These are phyloP conservation scores for Kalmanozyma brasiliensis DNA, from an alignment of 1,284 basidiomycete genomes.

Conservation along the genomic window DNA sequence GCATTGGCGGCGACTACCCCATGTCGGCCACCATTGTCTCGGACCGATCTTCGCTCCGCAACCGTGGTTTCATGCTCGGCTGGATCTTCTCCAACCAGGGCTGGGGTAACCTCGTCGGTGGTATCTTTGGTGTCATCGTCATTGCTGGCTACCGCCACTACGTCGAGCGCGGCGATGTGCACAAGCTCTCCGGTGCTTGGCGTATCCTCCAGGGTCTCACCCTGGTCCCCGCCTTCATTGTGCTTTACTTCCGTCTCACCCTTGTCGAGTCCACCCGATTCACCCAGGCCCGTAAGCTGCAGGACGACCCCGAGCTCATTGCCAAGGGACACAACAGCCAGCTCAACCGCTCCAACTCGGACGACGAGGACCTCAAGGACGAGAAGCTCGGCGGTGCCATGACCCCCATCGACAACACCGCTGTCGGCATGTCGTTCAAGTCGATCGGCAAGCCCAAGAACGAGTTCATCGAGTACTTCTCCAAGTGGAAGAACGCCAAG, in stretches of 20 bases:
- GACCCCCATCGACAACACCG: conserved; percentile 50
- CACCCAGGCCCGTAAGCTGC: conserved; percentile 81
- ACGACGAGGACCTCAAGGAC: conserved; percentile 48
- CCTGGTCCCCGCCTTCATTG: conserved; percentile 57
- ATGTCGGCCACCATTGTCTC: conserved; percentile 72
- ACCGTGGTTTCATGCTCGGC: conserved; percentile 58
- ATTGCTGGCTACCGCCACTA: conserved; percentile 76
- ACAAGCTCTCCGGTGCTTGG: conserved; percentile 64
- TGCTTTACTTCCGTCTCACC: conserved; percentile 71
- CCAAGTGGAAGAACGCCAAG: conserved; percentile 58
- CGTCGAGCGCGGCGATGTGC: conserved; percentile 48
- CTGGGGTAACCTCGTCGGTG: conserved; percentile 69
- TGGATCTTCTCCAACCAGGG: conserved; percentile 70
- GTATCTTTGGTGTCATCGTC: conserved; percentile 77
- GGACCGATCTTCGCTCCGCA: conserved; percentile 57
- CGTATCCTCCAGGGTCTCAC: conserved; percentile 67
- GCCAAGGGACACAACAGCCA: conserved; percentile 71
- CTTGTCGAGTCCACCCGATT: conserved; percentile 75
- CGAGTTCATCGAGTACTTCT: conserved; percentile 56
- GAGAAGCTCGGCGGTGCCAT: conserved; percentile 44
- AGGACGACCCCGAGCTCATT: conserved; percentile 81
- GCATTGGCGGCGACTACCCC: conserved; percentile 84
- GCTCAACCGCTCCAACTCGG: conserved; percentile 67
- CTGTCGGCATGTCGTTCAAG: conserved; percentile 59
- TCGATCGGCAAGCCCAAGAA: conserved; percentile 53